Evolutionary conservation across 2,329 filamentous ascomycete species (phyloP), one percentile per base, ranked within the genome.

Genomic region (Trichophyton equinum): DNA sequence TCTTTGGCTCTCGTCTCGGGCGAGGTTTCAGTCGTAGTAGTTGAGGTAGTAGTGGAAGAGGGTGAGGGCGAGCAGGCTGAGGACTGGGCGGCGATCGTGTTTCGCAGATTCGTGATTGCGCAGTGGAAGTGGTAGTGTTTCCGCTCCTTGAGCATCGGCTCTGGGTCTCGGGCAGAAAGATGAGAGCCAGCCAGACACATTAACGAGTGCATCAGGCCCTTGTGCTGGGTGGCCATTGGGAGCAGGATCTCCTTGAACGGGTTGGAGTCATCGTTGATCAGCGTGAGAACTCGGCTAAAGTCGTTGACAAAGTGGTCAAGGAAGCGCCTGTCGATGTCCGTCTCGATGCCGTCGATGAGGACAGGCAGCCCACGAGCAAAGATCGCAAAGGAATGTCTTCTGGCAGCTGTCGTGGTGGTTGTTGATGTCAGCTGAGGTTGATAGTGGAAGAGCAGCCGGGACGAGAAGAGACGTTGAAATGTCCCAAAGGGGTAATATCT

Each of bases 161-260:
- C 77, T 0, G 78, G 77, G 62, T 77, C 77, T 13, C 79, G 71
- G 7, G 77, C 78, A n/a, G 79, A 78, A 59, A 85, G 72, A 67
- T 95, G 90, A 63, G 85, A 90, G 66, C 88, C 88, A 42, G 90
- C 88, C 7, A 96, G 79, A 51, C 88, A 90, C 59, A 96, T 80
- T 57, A 96, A 84, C 9, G 90, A 94, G 71, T 96, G 91, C 90
- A 96, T 95, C 59, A 96, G 78, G 11, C 89, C 89, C 64, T 85
- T 81, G 70, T 95, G 86, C 63, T 85, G 80, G 47, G 88, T 84
- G 2, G 91, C 90, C 76, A 95, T 87, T 1, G 89, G 88, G 2
- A 95, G 78, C 40, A 96, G 77, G 65, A 94, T 86, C 65, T 90
- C 87, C 69, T 89, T 89, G 76, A 95, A 95, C 1, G 89, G 89